Base-by-base conservation (phyloP, 2,329 filamentous ascomycete genomes). In the Colletotrichum echinochloae region DNA sequence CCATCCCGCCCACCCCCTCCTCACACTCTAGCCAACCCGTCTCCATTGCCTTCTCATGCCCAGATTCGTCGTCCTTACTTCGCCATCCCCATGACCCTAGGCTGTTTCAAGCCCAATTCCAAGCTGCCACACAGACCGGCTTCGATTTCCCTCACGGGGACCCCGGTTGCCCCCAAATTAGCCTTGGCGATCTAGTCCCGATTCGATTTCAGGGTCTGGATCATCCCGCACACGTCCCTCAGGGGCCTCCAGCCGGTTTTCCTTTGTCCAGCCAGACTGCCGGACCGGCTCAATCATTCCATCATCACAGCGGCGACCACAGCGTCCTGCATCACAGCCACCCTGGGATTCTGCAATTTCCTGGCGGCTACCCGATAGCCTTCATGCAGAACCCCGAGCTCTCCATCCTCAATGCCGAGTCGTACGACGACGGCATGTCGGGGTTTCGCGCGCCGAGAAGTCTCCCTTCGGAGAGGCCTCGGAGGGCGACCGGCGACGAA, bases 341-440 rank as follows among this genome's bases (percentile, higher is more conserved):
- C 20, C 16, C 44, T 51, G 63, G 49, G 18, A 23, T 64, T 12
- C n/a, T 66, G 1, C 70, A 71, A 16, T 61, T 57, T 16, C 70
- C 72, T 30, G 41, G 48, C 18, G 66, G 39, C 48, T 56, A 46
- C 14, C 62, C 63, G 44, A 60, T 64, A 46, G 39, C 56, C 28
- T 66, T 74, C 70, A 77, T 81, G 67, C 77, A 79, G 48, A 76
- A 79, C 44, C 37, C 64, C 5, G 78, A 82, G 59, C 74, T 83
- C 23, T 76, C 81, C n/a, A 85, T 86, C 55, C 79, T 87, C 60
- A 84, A 79, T 74, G 84, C 83, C 51, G 84, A 86, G 76, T 78
- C 80, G 46, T 86, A 84, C 71, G 77, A 83, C 73, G 80, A 81
- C 68, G 80, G 80, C 37, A 59, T 23, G 14, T 74, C 75, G 2